These are phyloP conservation scores for Sporothrix pseudoabietina DNA, from an alignment of 2,329 filamentous ascomycete species.

Conservation along the genomic window DNA sequence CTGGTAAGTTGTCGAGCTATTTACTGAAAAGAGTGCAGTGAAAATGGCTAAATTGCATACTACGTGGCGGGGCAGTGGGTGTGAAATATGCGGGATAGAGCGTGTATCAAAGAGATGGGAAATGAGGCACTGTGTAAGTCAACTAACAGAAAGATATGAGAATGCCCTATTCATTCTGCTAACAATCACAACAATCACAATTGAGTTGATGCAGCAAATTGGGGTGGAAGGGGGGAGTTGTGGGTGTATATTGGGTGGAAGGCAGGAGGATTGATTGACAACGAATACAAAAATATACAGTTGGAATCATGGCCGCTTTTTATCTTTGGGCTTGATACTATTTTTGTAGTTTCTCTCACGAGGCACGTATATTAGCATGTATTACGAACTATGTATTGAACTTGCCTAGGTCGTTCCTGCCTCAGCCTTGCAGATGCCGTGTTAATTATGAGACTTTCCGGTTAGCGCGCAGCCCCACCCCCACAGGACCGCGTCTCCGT, in stretches of 20 bases:
- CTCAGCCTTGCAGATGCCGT: slow-evolving; percentile 11
- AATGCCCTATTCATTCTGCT: background rate
- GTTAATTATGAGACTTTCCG: background rate
- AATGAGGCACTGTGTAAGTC: background rate
- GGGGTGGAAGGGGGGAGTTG: background rate
- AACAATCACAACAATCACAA: background rate
- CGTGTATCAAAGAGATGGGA: background rate
- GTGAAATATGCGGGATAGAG: background rate
- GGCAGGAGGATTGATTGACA: background rate
- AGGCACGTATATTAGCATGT: background rate
- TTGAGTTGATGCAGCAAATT: background rate
- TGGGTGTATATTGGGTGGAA: background rate
- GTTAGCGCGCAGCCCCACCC: background rate
- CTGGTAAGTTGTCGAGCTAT: background rate
- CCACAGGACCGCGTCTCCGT: background rate
- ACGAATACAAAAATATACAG: background rate
- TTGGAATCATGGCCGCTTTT: background rate
- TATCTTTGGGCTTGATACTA: background rate
- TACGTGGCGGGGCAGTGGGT: background rate
- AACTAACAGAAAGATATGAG: background rate
- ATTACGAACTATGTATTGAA: too few relatives aligned
- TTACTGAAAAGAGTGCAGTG: background rate
- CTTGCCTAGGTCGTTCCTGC: background rate
- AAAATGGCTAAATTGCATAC: background rate
- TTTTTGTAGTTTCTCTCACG: background rate